Percentiles rank a stretch among this genome's conserved stretches.
Conservation (phyloP, 1,139 yeast species). For the Taphrina deformans region DNA sequence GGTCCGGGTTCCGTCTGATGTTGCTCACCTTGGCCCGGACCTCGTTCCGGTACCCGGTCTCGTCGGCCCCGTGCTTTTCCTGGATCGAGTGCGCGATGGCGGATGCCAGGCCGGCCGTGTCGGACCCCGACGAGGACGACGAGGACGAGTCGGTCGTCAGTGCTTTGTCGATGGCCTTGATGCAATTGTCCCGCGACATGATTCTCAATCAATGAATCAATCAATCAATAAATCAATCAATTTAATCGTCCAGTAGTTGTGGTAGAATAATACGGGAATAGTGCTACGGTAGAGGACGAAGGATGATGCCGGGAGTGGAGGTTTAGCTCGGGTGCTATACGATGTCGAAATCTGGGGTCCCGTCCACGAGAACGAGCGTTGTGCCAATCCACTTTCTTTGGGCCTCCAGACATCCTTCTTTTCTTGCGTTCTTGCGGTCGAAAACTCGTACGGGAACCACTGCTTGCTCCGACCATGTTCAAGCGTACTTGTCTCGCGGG, state of each 20-base stretch:
- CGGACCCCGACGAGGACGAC: background rate
- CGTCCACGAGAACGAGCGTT: background rate
- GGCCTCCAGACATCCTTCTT: no score
- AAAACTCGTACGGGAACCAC: no score
- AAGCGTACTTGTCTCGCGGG: conserved; percentile 1
- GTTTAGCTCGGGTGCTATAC: background rate
- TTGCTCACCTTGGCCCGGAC: conserved; percentile 19
- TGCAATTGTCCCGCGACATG: conserved; percentile 28
- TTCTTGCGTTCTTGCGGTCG: no score
- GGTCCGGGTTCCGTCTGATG: conserved; percentile 2
- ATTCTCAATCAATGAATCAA: no score
- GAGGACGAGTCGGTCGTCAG: background rate
- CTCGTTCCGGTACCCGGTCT: conserved; percentile 12
- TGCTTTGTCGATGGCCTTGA: conserved; percentile 16
- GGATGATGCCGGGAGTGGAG: no score
- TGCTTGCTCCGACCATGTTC: background rate
- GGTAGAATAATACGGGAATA: no score
- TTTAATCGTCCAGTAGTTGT: no score
- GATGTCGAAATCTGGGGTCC: background rate
- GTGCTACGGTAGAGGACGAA: no score
- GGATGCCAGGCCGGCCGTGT: background rate
- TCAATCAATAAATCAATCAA: no score
- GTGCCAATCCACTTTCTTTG: background rate
- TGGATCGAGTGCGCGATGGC: conserved; percentile 13
- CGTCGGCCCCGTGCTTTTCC: conserved; percentile 5